A percentile compares a stretch with the other conserved stretches of the same genome.
phyloP scores from a whole-genome alignment of 139 green algal genomes.

The Coelastrella sp. region DNA sequence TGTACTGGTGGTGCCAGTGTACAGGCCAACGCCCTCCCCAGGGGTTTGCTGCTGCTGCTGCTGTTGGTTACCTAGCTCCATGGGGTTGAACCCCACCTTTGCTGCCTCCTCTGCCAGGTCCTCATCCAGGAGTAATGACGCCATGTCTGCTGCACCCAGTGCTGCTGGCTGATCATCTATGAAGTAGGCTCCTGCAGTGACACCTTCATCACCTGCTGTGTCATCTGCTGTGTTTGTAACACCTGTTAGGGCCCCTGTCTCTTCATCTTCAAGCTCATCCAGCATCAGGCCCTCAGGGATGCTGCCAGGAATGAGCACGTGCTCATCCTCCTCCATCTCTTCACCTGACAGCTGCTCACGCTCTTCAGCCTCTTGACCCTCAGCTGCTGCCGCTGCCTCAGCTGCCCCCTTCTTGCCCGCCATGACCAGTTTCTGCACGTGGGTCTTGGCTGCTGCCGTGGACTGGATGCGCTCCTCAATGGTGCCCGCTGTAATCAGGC shows the following conservation, averaged over 20 bases:
- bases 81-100: background rate
- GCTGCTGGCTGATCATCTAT: slow-evolving; percentile 21
- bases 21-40: background rate
- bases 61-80: background rate
- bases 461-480: slow-evolving; percentile 83
- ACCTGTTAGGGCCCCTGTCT: background rate
- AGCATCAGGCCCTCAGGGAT: slow-evolving; percentile 17
- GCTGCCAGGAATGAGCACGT: slow-evolving; percentile 9
- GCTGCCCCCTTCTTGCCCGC: slow-evolving; percentile 56
- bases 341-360: background rate
- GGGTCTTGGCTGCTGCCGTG: slow-evolving; percentile 44
- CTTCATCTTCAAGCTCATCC: slow-evolving; percentile 40
- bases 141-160: slow-evolving; percentile 30
- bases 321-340: slow-evolving; percentile 16
- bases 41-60: background rate
- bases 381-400: background rate
- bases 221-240: background rate
- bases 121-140: slow-evolving; percentile 27
- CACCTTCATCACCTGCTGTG: background rate
- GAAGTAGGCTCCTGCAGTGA: background rate
- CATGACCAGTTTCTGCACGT: slow-evolving; percentile 56
- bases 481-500: slow-evolving; percentile 68
- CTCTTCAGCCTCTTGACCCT: background rate
- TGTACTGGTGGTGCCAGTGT: background rate
- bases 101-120: slow-evolving; percentile 37